Evolutionary conservation across 345 rosid species (phyloP), one percentile per base, ranked within the genome.

Genomic region (Abelmoschus esculentus): DNA sequence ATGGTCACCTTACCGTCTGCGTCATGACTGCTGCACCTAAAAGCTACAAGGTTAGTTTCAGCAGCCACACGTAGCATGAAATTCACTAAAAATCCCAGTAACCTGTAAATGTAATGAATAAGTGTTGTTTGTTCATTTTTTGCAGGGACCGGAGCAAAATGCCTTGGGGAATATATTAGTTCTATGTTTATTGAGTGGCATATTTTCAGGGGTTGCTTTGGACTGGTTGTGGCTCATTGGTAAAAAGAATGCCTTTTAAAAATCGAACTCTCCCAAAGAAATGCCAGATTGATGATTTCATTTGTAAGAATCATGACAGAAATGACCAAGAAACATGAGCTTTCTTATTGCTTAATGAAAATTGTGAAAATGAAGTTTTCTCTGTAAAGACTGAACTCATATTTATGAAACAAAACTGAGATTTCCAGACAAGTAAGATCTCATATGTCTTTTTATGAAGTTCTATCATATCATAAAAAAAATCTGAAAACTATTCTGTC

Each of bases 141-240:
- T 81, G 78, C 60, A 88, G 98, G 98, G 96, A 7, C 97, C 97
- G 9, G 96, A 91, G 83, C 90, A 89, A 70, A 95, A 95, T 74
- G 99, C 97, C 0, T 54, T 95, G 71, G 97, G 99, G 14, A 95
- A 95, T 71, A 64, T 91, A 72, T 89, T 90, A 32, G 96, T 91
- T 60, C 38, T 88, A 8, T 87, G 80, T 74, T 22, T 90, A 29
- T 8, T 58, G 14, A 14, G 17, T 13, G 62, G 62, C 2, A 73
- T 88, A 75, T 86, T 86, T 78, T 67, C 86, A 0, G 96, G 98
- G 5, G 87, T 89, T 59, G 52, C 88, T 53, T 85, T 89, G 54
- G 98, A 85, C 47, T 89, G 97, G 96, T 69, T 91, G 56, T 91
- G 97, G 96, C 87, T 93, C 68, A 85, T 91, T 19, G 92, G 93